Conservation (phyloP, 805 yeast species). For the Nakazawaea anatomiae region DNA sequence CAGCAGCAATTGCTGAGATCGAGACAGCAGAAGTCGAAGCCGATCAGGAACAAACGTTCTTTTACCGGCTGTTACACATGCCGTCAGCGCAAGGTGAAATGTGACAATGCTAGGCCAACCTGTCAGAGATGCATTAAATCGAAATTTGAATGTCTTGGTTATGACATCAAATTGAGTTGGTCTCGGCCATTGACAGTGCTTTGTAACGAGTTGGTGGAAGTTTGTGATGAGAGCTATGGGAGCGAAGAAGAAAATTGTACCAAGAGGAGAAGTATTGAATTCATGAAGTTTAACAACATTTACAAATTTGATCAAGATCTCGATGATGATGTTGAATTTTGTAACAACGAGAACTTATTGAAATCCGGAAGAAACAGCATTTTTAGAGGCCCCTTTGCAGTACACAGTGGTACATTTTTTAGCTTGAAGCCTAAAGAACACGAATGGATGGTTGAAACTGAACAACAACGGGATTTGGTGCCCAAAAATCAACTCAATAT, state of each 20-base stretch:
- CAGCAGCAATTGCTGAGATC: too few relatives aligned
- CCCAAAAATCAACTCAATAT: background rate
- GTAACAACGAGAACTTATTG: conserved; percentile 15
- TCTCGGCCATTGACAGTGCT: conserved; percentile 32
- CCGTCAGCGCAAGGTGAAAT: conserved; percentile 44
- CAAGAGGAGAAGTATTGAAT: conserved; percentile 36
- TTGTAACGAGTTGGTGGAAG: conserved; percentile 14
- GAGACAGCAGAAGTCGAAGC: too few relatives aligned
- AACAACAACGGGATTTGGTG: background rate
- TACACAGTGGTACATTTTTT: conserved; percentile 4
- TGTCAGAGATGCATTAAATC: conserved; percentile 44
- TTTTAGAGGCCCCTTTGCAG: conserved; percentile 24
- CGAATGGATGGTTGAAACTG: too few relatives aligned
- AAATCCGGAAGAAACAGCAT: background rate
- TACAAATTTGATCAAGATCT: conserved; percentile 35
- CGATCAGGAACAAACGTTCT: conserved; percentile 18
- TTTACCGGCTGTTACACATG: conserved; percentile 56
- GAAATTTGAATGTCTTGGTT: conserved; percentile 41
- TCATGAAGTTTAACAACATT: conserved; percentile 32
- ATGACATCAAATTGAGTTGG: conserved; percentile 43
- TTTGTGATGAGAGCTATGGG: conserved; percentile 12
- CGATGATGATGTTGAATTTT: conserved; percentile 28
- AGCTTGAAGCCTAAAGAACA: background rate
- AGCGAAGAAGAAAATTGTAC: conserved; percentile 1
- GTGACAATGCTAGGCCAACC: conserved; percentile 40